phyloP scores from a whole-genome alignment of 169 alveolate genomes.

The Cryptosporidium muris region DNA sequence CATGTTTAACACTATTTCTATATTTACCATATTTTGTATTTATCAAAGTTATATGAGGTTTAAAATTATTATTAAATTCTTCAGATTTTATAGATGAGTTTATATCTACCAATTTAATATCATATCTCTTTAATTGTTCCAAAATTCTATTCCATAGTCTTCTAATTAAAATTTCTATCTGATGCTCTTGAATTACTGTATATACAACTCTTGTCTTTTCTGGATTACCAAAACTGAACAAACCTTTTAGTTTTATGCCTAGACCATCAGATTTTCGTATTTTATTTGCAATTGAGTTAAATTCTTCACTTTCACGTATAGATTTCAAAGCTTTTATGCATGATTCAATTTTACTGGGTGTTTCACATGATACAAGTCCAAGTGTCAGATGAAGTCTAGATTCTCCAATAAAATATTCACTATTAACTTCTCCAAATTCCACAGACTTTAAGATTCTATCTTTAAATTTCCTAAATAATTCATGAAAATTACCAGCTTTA shows the following conservation, averaged over 20 bases:
- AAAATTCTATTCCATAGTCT: constrained; percentile 40
- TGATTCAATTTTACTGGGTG: neutral
- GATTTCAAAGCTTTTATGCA: constrained; percentile 13
- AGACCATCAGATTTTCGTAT: constrained; percentile 22
- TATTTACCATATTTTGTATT: constrained; percentile 51
- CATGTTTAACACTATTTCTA: neutral
- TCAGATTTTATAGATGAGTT: neutral
- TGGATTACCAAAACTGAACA: constrained; percentile 33
- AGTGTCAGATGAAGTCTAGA: constrained; percentile 38
- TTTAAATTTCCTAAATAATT: constrained; percentile 22
- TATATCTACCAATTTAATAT: neutral
- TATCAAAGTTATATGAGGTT: constrained; percentile 56
- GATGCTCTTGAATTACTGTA: constrained; percentile 8
- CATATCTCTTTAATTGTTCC: constrained; percentile 3
- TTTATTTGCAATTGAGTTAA: neutral
- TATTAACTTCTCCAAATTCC: constrained; percentile 27
- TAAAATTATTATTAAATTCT: constrained; percentile 1
- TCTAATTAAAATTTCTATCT: constrained; percentile 13
- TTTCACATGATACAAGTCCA: constrained; percentile 45
- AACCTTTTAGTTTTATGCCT: constrained; percentile 19
- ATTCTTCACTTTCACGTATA: constrained; percentile 21
- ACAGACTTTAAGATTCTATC: constrained; percentile 6
- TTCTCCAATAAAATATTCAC: constrained; percentile 44
- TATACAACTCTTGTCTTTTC: constrained; percentile 32
- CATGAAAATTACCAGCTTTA: constrained; percentile 5